Conservation (phyloP, 2,329 filamentous ascomycete genomes). For the Coleophoma crateriformis region DNA sequence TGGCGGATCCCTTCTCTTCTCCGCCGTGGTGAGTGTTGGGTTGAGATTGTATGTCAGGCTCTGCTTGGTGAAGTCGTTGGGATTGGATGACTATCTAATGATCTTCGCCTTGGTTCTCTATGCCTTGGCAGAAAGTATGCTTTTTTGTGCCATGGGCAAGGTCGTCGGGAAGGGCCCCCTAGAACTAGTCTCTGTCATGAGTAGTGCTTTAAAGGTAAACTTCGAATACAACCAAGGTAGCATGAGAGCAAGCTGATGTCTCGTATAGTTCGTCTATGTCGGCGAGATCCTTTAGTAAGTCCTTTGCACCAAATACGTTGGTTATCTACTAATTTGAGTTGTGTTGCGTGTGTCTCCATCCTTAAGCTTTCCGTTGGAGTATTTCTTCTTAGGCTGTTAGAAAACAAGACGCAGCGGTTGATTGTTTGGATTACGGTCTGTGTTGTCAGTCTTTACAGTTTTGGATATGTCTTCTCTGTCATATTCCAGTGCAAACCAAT, state of each 20-base stretch:
- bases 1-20: neutral
- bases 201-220: neutral
- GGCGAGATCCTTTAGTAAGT: neutral
- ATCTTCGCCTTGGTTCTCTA: neutral
- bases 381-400: neutral
- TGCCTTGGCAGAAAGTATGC: neutral
- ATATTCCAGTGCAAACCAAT: neutral
- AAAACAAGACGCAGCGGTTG: neutral
- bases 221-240: neutral
- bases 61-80: neutral
- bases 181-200: neutral
- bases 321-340: neutral
- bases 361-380: neutral
- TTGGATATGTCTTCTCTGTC: neutral
- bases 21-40: neutral
- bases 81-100: neutral
- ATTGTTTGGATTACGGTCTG: neutral
- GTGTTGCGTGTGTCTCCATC: neutral
- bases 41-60: neutral
- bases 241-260: too few species aligned
- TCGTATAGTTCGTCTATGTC: neutral
- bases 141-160: neutral
- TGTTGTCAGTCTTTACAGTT: neutral
- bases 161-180: neutral
- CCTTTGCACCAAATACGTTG: neutral